Percentiles rank a stretch among this genome's conserved stretches.
These are phyloP conservation scores for Gossypium sturtianum DNA, from an alignment of 345 rosid genomes.

Conservation along the genomic window DNA sequence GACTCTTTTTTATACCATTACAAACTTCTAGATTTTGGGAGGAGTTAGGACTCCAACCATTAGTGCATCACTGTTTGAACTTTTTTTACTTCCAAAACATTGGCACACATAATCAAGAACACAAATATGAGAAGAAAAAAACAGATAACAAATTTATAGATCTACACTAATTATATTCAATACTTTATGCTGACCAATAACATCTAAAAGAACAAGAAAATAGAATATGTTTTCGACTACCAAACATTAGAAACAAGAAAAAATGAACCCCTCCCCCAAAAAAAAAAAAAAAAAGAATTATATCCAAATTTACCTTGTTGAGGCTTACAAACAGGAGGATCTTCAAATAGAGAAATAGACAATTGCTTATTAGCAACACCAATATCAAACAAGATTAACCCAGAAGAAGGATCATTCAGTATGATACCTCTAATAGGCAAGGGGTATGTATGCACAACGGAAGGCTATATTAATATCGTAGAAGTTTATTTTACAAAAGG, in stretches of 20 bases:
- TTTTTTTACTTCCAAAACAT: neutral
- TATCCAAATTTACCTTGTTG: constrained; percentile 4
- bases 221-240: neutral
- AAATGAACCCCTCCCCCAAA: no score
- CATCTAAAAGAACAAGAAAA: neutral
- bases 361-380: constrained; percentile 78
- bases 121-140: neutral
- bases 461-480: no score
- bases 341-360: constrained; percentile 83
- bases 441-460: no score
- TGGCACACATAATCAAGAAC: neutral
- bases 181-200: neutral
- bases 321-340: constrained; percentile 76
- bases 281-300: no score
- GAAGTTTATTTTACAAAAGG: no score
- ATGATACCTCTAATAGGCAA: constrained; percentile 66
- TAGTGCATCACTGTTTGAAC: neutral
- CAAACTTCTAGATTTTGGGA: no score
- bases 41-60: no score
- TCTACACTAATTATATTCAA: neutral
- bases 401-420: constrained; percentile 75
- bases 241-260: no score
- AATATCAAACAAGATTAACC: constrained; percentile 72
- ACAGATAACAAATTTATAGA: no score
- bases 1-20: no score